A percentile compares a stretch with the other conserved stretches of the same genome.
phyloP scores from a whole-genome alignment of 257 asterid species.

The Gentiana dahurica region DNA sequence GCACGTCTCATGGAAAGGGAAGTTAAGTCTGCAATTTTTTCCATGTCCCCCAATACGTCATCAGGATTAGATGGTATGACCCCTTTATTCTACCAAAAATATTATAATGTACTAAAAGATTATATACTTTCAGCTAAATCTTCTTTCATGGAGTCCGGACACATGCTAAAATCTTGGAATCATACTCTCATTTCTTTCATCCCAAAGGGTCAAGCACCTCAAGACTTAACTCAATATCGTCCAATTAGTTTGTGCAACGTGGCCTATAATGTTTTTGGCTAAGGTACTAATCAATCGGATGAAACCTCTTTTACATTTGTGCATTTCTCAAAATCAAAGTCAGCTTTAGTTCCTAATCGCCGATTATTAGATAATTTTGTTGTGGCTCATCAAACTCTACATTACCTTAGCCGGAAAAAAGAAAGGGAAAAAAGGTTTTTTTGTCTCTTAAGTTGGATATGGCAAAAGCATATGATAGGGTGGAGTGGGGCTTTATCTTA shows the following conservation, averaged over 20 bases:
- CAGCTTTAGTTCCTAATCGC: background rate
- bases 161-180: too few relatives aligned
- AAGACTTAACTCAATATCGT: background rate
- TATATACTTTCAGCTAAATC: too few relatives aligned
- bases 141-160: too few relatives aligned
- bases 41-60: too few relatives aligned
- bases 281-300: background rate
- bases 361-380: background rate
- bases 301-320: background rate
- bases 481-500: background rate
- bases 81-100: too few relatives aligned
- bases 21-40: too few relatives aligned
- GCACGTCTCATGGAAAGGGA: too few relatives aligned
- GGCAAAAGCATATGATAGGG: background rate
- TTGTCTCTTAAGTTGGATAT: slow-evolving; percentile 1
- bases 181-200: too few relatives aligned
- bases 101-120: too few relatives aligned
- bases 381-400: background rate
- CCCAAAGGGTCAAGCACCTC: too few relatives aligned
- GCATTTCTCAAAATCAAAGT: background rate
- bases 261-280: background rate
- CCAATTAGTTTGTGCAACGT: background rate
- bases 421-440: background rate
- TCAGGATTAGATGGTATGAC: too few relatives aligned
- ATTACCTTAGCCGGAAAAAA: background rate